A percentile compares a stretch with the other conserved stretches of the same genome.
phyloP scores from a whole-genome alignment of 164 flowering plant species.

The Malania oleifera region DNA sequence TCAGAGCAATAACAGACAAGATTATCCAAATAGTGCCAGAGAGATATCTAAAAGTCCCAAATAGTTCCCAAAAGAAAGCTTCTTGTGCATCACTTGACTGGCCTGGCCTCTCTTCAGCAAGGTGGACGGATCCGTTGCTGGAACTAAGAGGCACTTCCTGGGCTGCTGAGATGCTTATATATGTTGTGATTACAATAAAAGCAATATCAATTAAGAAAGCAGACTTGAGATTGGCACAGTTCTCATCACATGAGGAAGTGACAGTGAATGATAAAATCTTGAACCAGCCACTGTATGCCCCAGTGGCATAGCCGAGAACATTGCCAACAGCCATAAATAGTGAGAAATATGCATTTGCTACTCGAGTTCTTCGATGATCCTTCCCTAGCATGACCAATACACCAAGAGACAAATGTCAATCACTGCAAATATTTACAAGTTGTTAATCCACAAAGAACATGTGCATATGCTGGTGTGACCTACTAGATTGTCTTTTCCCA shows the following conservation, averaged over 20 bases:
- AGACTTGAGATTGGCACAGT: conserved; percentile 92
- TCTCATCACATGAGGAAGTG: conserved; percentile 54
- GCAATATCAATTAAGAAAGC: conserved; percentile 69
- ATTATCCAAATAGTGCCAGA: conserved; percentile 65
- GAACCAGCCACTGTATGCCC: conserved; percentile 82
- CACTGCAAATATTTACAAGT: background rate
- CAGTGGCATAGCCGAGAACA: conserved; percentile 88
- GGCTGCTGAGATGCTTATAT: conserved; percentile 59
- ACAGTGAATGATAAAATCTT: conserved; percentile 66
- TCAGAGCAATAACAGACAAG: conserved; percentile 66
- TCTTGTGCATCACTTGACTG: conserved; percentile 43
- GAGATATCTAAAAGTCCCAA: conserved; percentile 68
- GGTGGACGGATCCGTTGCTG: conserved; percentile 11
- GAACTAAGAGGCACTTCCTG: conserved; percentile 56
- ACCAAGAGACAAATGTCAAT: conserved; percentile 9
- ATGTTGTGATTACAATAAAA: conserved; percentile 63
- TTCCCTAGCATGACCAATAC: conserved; percentile 44
- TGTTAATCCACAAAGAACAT: background rate
- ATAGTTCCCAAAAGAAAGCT: conserved; percentile 86
- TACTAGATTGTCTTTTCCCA: no score
- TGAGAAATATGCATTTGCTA: conserved; percentile 95
- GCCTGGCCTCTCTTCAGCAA: conserved; percentile 28
- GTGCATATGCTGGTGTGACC: background rate
- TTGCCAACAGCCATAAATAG: conserved; percentile 95
- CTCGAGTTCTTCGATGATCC: conserved; percentile 81